These are phyloP conservation scores for Castanea mollissima DNA, from an alignment of 306 rosid species.

Conservation along the genomic window DNA sequence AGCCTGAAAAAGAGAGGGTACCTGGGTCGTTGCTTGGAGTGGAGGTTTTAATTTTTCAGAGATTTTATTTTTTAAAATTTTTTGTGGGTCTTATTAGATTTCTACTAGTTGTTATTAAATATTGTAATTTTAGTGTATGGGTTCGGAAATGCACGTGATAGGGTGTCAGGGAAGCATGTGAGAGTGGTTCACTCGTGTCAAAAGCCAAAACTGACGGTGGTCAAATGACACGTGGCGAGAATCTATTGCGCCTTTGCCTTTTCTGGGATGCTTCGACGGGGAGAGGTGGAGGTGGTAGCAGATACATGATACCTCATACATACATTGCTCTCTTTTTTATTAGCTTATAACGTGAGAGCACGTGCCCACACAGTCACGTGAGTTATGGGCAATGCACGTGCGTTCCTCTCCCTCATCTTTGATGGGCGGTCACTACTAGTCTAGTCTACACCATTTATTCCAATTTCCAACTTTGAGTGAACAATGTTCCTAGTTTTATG, in stretches of 20 bases:
- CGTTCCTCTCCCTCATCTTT: not conserved
- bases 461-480: not conserved
- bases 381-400: constrained; percentile 26
- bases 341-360: constrained; percentile 44
- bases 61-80: not conserved
- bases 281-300: not conserved
- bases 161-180: constrained; percentile 74
- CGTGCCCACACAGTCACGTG: constrained; percentile 61
- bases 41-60: constrained; percentile 24
- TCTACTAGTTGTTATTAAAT: not conserved
- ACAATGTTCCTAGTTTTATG: no score
- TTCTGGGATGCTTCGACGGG: constrained; percentile 25
- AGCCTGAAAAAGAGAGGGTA: constrained; percentile 29
- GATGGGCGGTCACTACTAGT: constrained; percentile 6
- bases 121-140: constrained; percentile 16
- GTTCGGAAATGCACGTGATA: constrained; percentile 52
- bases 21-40: constrained; percentile 43
- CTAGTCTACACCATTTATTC: not conserved
- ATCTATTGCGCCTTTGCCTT: constrained; percentile 20
- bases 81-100: no score
- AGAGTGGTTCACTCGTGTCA: constrained; percentile 51
- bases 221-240: constrained; percentile 57
- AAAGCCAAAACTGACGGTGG: constrained; percentile 63
- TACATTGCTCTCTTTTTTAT: not conserved
- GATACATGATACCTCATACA: no score